Evolutionary conservation across 169 alveolate species (phyloP), one percentile per base, ranked within the genome.

Genomic region (Cryptosporidium sp.): DNA sequence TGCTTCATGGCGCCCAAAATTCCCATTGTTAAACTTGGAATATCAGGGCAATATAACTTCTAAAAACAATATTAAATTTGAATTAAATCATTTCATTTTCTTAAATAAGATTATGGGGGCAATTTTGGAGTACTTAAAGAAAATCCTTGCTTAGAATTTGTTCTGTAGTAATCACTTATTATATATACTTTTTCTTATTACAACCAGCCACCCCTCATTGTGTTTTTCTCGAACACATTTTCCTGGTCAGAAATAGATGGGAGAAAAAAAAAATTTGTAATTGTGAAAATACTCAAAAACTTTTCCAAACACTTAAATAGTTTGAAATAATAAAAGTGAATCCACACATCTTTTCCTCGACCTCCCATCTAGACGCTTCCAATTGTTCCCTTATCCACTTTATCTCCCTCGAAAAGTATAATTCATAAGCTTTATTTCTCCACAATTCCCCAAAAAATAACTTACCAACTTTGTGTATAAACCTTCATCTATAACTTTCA

Each of bases 1-100:
- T 80, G 60, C 39, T n/a, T 44, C 35, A 80, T 80, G 68, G 89
- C 89, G 89, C 89, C 80, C 18, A 80, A 80, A 65, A 80, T 80
- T 37, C 89, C 89, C 21, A 44, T 7, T 26, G 42, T 80, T 65
- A 80, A 62, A 8, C 80, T 80, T 80, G 89, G 33, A 60, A 80
- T 65, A 51, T 80, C 89, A 3, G 73, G 29, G 26, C 73, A 80
- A 48, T 62, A 60, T 16, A 65, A 16, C 7, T 39, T 80, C 89
- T 80, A 29, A 37, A 45, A 61, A 12, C 21, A 29, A 1, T 23
- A 12, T 6, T 23, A 51, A 18, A 21, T 70, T 21, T 39, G n/a
- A 61, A 5, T 61, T 26, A 33, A 48, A 48, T 48, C 6, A 2
- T 48, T 16, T 48, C 21, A 48, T 48, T 14, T 48, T 21, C 56